phyloP scores from a whole-genome alignment of 306 rosid genomes.

The Gynostemma pentaphyllum region DNA sequence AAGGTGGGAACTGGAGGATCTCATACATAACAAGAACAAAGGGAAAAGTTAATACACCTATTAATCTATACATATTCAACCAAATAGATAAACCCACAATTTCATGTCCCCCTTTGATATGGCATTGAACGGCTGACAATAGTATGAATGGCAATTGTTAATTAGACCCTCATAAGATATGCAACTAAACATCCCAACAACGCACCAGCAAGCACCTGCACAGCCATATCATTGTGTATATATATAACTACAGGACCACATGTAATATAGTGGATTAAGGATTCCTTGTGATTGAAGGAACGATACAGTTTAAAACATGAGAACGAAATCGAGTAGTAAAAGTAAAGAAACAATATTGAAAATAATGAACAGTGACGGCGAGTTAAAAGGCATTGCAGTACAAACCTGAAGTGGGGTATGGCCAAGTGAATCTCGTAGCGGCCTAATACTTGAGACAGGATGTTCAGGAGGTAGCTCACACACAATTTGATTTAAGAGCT shows the following conservation, averaged over 20 bases:
- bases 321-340: not conserved
- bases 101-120: not conserved
- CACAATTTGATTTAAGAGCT: slow-evolving; percentile 37
- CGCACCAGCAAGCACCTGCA: slow-evolving; percentile 43
- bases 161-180: slow-evolving; percentile 18
- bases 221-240: not conserved
- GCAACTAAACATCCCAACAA: slow-evolving; percentile 34
- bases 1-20: not conserved
- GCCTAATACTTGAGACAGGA: slow-evolving; percentile 36
- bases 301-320: not conserved
- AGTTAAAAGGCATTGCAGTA: not conserved
- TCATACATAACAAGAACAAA: not conserved
- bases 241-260: not conserved
- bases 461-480: slow-evolving; percentile 45
- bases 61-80: not conserved
- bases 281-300: not conserved
- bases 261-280: not conserved
- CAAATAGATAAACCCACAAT: not conserved
- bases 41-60: not conserved
- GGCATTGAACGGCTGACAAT: not conserved
- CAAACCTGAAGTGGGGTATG: slow-evolving; percentile 39
- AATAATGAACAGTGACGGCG: not conserved
- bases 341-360: not conserved
- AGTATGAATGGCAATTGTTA: slow-evolving; percentile 1
- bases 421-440: slow-evolving; percentile 42